These are phyloP conservation scores for Ganoderma leucocontextum DNA, from an alignment of 1,284 basidiomycete genomes.

Conservation along the genomic window DNA sequence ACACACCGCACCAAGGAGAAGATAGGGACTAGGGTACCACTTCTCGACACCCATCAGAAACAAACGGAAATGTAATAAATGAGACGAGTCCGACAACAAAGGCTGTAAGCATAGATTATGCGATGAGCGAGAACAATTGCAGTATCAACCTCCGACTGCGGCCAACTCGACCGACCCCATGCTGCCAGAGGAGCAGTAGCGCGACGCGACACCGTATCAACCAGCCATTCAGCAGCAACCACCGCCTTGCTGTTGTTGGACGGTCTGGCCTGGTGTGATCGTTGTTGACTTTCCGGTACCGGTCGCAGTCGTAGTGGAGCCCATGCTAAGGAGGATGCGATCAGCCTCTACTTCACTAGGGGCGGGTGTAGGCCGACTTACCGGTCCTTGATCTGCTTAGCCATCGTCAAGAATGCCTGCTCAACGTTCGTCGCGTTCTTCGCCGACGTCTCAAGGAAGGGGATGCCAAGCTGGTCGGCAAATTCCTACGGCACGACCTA, in stretches of 20 bases:
- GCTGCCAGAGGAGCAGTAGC: conserved; percentile 22
- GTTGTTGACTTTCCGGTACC: conserved; percentile 76
- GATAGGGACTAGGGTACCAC: conserved; percentile 24
- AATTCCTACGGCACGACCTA: conserved; percentile 72
- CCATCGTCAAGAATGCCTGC: conserved; percentile 99
- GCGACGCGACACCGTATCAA: conserved; percentile 7
- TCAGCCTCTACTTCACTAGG: conserved; percentile 12
- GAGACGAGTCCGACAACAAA: conserved; percentile 41
- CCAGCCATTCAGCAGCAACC: conserved; percentile 72
- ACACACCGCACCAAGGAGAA: conserved; percentile 23
- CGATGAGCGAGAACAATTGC: conserved; percentile 37
- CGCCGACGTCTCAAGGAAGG: conserved; percentile 98
- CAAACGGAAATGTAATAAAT: conserved; percentile 28
- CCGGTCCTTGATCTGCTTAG: conserved; percentile 99
- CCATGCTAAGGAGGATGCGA: conserved; percentile 64
- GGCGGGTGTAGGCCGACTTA: conserved; percentile 43
- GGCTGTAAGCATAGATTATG: conserved; percentile 45
- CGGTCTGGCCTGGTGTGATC: conserved; percentile 78
- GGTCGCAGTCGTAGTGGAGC: conserved; percentile 73
- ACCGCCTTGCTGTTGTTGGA: conserved; percentile 75
- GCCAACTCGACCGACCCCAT: conserved; percentile 24
- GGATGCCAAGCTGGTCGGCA: conserved; percentile 93
- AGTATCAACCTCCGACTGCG: conserved; percentile 28
- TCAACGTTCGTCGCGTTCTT: conserved; percentile 99
- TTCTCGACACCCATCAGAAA: conserved; percentile 28